Evolutionary conservation across 495 filamentous ascomycete species (phyloP).

Genomic region (Aspergillus panamensis): DNA sequence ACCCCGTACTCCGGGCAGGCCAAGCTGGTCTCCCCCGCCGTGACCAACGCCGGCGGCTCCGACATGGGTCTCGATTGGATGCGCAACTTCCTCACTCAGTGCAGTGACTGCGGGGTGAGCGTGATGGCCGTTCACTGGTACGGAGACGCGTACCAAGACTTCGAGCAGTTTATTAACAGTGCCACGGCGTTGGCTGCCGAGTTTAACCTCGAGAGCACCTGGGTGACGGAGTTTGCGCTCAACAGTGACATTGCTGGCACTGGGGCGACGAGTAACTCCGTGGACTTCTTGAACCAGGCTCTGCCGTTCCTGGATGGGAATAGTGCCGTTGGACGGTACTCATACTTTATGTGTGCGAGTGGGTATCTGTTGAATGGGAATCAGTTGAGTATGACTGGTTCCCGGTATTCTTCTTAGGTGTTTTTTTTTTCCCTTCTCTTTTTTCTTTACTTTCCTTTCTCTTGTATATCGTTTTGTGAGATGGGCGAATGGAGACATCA

Average conservation of each 20-base stretch:
- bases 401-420: constrained; percentile 15
- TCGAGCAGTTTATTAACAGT: constrained; percentile 56
- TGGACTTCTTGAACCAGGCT: constrained; percentile 53
- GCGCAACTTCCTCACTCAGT: constrained; percentile 53
- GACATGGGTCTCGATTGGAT: constrained; percentile 62
- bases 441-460: constrained; percentile 7
- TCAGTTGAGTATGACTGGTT: constrained; percentile 9
- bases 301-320: constrained; percentile 65
- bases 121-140: constrained; percentile 76
- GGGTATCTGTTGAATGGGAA: constrained; percentile 31
- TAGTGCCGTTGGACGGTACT: constrained; percentile 65
- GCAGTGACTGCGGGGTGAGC: constrained; percentile 58
- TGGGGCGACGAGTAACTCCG: constrained; percentile 40
- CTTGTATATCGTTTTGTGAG: background rate
- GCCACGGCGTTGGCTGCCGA: constrained; percentile 44
- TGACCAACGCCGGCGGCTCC: constrained; percentile 61
- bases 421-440: background rate
- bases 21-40: constrained; percentile 68
- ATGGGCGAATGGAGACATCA: background rate
- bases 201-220: constrained; percentile 57
- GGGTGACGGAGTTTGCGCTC: constrained; percentile 75
- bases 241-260: constrained; percentile 40
- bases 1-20: constrained; percentile 61
- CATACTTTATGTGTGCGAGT: constrained; percentile 69
- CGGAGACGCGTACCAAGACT: constrained; percentile 43